Conservation (phyloP, 257 asterid species). For the Solanum dulcamara region DNA sequence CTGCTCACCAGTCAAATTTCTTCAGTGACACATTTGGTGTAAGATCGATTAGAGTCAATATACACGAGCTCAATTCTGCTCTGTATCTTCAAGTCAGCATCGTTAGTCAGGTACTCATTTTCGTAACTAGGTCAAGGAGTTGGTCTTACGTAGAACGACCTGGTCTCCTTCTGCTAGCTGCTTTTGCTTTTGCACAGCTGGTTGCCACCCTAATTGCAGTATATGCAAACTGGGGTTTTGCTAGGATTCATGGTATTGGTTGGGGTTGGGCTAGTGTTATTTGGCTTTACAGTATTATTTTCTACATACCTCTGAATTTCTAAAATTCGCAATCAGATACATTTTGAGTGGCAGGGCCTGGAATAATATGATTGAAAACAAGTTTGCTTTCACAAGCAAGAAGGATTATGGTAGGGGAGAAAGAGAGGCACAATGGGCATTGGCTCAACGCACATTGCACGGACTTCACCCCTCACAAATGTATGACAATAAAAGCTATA, state of each 20-base stretch:
- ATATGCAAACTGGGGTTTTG: slow-evolving; percentile 36
- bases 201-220: slow-evolving; percentile 39
- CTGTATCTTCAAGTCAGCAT: slow-evolving; percentile 46
- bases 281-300: slow-evolving; percentile 36
- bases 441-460: no score
- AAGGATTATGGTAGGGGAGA: no score
- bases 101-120: slow-evolving; percentile 46
- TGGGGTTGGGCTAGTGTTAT: slow-evolving; percentile 59
- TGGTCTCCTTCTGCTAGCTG: slow-evolving; percentile 24
- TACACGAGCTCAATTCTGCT: slow-evolving; percentile 29
- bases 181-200: slow-evolving; percentile 33
- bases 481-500: slow-evolving; percentile 19
- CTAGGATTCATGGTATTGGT: slow-evolving; percentile 32
- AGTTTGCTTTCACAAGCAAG: no score
- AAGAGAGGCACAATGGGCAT: no score
- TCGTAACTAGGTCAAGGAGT: slow-evolving; percentile 45
- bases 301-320: slow-evolving; percentile 34
- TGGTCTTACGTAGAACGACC: no score
- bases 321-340: no score
- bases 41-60: no score
- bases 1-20: no score
- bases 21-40: no score
- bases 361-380: no score
- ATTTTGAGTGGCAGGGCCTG: no score
- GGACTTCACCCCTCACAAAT: no score